Evolutionary conservation across 2,329 filamentous ascomycete genomes (phyloP), one percentile per base, ranked within the genome.

Genomic region (Corniculantispora saksenae): DNA sequence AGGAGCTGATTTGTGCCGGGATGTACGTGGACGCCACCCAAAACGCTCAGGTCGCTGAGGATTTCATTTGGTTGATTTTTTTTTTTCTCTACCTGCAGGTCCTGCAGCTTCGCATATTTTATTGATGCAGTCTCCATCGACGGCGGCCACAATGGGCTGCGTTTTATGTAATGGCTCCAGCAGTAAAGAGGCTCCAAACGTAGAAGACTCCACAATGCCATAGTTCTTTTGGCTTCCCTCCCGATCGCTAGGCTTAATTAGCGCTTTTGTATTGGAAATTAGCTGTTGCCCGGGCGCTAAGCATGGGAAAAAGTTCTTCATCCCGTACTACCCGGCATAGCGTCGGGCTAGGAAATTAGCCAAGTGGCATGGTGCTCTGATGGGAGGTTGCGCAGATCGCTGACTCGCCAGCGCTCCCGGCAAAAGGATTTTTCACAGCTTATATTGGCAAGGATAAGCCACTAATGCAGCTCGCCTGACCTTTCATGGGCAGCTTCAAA

Each of bases 51-150:
- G 55, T 21, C 23, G 55, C 38, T 57, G 55, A 29, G 25, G 9
- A 27, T 25, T 45, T 45, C 10, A 35, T 32, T 32, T 32, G 32
- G 10, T 6, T 32, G 10, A 55, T 29, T 55, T 43, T 23, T 45
- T 32, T 6, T 35, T 29, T 55, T 43, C 17, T 45, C 5, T 3
- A 5, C 21, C 48, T 50, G 48, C 38, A 21, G 60, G 23, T 45
- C 13, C 60, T 48, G 32, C 50, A 47, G 12, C 25, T 47, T 27
- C 40, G 60, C 60, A 62, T 54, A 62, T 45, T n/a, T n/a, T 62
- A 62, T 62, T 62, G 60, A 55, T 55, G 60, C 60, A 55, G 60
- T 55, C 25, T 40, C n/a, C 32, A 29, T 27, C 29, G n/a, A 10
- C 15, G 1, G 21, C n/a, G 47, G 48, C 27, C 21, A 51, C 19